Evolutionary conservation across 176 grass and related monocot species (phyloP).

Genomic region (Cenchrus americanus): DNA sequence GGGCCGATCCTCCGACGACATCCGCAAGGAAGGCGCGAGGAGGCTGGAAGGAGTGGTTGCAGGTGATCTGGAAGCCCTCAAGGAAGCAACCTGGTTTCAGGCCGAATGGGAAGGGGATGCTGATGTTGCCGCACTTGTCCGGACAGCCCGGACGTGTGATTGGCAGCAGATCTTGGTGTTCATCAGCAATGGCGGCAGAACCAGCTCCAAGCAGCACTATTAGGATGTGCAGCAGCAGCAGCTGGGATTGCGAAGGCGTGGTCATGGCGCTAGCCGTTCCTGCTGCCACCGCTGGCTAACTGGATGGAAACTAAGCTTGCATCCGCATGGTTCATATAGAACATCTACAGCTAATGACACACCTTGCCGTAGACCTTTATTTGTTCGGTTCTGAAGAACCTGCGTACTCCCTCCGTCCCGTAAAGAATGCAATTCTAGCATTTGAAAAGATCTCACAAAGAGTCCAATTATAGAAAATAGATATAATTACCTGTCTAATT

Average conservation of each 20-base stretch:
- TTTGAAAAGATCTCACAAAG: too few species aligned
- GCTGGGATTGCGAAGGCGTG: background rate
- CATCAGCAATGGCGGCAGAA: background rate
- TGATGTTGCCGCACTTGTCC: slow-evolving; percentile 10
- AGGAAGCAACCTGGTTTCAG: background rate
- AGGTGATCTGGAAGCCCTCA: background rate
- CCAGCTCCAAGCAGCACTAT: background rate
- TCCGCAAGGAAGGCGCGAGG: slow-evolving; percentile 23
- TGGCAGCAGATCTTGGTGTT: background rate
- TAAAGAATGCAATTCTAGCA: too few species aligned
- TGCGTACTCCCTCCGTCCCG: too few species aligned
- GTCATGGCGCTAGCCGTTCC: background rate
- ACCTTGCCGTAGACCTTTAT: too few species aligned
- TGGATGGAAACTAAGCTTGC: background rate
- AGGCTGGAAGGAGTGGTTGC: background rate
- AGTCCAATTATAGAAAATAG: too few species aligned
- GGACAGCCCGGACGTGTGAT: background rate
- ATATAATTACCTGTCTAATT: too few species aligned
- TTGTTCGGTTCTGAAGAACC: too few species aligned
- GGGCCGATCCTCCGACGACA: too few species aligned
- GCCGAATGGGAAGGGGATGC: slow-evolving; percentile 12
- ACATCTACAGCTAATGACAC: background rate
- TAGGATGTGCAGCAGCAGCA: background rate
- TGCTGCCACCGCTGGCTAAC: background rate
- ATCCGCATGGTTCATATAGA: background rate